Percentiles rank a stretch among this genome's conserved stretches.
Evolutionary conservation across 2,329 filamentous ascomycete species (phyloP).

Genomic region (Phaeoacremonium minimum): DNA sequence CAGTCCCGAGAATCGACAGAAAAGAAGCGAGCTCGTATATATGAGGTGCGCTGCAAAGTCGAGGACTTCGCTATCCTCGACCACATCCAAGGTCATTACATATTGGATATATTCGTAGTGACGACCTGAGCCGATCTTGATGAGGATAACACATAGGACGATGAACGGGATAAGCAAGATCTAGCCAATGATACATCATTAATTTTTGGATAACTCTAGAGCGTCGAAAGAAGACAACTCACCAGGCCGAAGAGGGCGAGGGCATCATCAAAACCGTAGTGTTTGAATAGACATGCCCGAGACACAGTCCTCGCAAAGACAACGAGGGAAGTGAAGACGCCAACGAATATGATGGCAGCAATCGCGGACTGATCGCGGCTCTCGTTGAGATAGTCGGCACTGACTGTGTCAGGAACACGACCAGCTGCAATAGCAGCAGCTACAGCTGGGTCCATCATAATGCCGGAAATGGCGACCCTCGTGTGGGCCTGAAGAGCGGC

Average conservation of each 20-base stretch:
- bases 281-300: conserved; percentile 26
- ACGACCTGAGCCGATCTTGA: conserved; percentile 41
- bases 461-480: too few relatives aligned
- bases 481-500: too few relatives aligned
- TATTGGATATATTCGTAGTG: conserved; percentile 41
- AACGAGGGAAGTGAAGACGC: conserved; percentile 24
- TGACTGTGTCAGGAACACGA: conserved; percentile 26
- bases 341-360: conserved; percentile 31
- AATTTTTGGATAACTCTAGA: too few relatives aligned
- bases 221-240: too few relatives aligned
- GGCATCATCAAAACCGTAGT: conserved; percentile 31
- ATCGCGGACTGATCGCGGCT: conserved; percentile 30
- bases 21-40: conserved; percentile 43
- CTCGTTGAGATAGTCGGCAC: conserved; percentile 27
- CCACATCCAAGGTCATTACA: conserved; percentile 33
- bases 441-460: conserved; percentile 3
- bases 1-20: conserved; percentile 46
- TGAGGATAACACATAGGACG: conserved; percentile 35
- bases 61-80: conserved; percentile 37
- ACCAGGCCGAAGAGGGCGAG: conserved; percentile 30
- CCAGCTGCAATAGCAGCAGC: conserved; percentile 27
- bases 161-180: conserved; percentile 35
- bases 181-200: too few relatives aligned
- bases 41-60: conserved; percentile 47
- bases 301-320: conserved; percentile 28